Evolutionary conservation across 768 basidiomycete species (phyloP), one percentile per base, ranked within the genome.

Genomic region (Boletus sp.): DNA sequence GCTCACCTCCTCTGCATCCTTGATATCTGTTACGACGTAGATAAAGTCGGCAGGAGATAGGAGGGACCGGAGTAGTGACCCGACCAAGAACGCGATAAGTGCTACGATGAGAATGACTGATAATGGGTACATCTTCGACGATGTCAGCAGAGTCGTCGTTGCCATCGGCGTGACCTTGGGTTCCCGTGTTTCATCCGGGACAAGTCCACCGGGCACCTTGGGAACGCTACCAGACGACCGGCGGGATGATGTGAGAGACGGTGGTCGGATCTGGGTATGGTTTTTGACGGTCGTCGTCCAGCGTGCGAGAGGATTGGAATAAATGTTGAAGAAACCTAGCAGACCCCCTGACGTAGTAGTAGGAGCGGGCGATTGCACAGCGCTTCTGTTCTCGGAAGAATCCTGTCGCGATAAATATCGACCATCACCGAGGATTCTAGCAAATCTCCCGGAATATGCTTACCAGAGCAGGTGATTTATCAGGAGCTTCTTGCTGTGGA

Each of bases 41-140:
- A 94, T 85, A 75, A 94, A 95, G 73, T 97, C 96, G 15, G 89
- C 91, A 44, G 96, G 92, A 7, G 88, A 90, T 39, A 98, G 77
- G 59, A 98, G 78, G 17, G 92, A 93, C 54, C 96, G 84, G 58
- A 97, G 75, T 54, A 98, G 76, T 29, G 93, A 95, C 55, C 96
- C 96, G 65, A 98, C 82, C 65, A 98, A 76, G 73, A 98, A 94
- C 29, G 90, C 88, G 64, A 97, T 90, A 60, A 98, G 72, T 39
- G 86, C 93, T 39, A 89, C 83, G 57, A 93, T 76, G 63, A 97
- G 66, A 56, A 96, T 72, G 41, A 85, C 86, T 45, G 77, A 75
- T 50, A 80, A 68, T 41, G 76, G 75, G 64, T 78, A 84, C 54
- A 32, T 59, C 28, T 56, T 64, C 2, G 58, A 20, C 37, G 53